Evolutionary conservation across 139 green algal genomes (phyloP).

Genomic region (Ostreobium quekettii): DNA sequence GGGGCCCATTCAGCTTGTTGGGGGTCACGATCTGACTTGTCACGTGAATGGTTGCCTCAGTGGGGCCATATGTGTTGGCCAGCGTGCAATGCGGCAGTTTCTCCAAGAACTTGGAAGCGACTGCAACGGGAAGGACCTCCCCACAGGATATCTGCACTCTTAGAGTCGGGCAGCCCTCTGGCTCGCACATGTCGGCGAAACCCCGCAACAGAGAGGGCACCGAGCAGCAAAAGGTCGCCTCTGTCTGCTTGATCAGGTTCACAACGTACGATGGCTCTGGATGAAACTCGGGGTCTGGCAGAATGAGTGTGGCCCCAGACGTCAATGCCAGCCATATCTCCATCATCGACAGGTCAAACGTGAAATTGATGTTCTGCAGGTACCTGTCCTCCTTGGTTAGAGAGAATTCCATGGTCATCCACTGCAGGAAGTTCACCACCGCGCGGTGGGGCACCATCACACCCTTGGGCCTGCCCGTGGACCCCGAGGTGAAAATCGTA

Average conservation of each 20-base stretch:
- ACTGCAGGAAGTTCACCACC: constrained; percentile 30
- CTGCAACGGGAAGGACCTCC: constrained; percentile 18
- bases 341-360: constrained; percentile 16
- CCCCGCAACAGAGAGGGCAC: background rate
- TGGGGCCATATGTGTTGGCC: constrained; percentile 33
- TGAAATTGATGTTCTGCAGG: constrained; percentile 14
- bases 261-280: background rate
- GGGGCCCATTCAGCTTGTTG: background rate
- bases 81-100: constrained; percentile 21
- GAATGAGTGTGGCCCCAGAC: background rate
- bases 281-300: background rate
- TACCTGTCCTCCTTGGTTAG: background rate
- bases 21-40: background rate
- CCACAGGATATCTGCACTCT: background rate
- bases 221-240: background rate
- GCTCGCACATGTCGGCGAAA: constrained; percentile 6
- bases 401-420: constrained; percentile 2
- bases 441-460: constrained; percentile 29
- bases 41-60: constrained; percentile 31
- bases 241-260: constrained; percentile 6
- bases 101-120: background rate
- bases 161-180: background rate
- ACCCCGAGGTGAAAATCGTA: constrained; percentile 59
- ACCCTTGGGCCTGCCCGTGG: constrained; percentile 52
- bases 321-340: constrained; percentile 6